Evolutionary conservation across 257 asterid genomes (phyloP).

Genomic region (Buddleja alternifolia): DNA sequence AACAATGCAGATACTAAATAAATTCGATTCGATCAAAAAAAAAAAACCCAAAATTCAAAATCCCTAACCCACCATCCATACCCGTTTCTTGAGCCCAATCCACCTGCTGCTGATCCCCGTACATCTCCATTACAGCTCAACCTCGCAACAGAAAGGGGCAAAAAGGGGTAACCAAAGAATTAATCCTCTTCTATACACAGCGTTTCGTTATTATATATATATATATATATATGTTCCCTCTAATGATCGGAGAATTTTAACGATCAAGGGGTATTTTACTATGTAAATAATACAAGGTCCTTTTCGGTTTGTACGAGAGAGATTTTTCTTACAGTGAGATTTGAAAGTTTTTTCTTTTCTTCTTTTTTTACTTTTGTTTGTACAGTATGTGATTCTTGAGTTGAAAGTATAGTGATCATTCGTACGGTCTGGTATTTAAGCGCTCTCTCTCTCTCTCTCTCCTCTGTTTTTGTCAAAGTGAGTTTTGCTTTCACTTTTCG

Average conservation of each 20-base stretch:
- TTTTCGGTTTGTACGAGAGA: conserved; percentile 29
- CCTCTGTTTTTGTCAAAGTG: conserved; percentile 30
- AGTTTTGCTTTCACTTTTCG: conserved; percentile 26
- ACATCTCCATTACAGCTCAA: conserved; percentile 52
- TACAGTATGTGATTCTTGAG: conserved; percentile 37
- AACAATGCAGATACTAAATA: conserved; percentile 26
- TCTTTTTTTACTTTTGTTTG: conserved; percentile 7
- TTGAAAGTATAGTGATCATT: conserved; percentile 27
- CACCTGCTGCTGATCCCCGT: conserved; percentile 59
- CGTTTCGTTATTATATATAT: conserved; percentile 14
- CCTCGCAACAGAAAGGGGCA: conserved; percentile 25
- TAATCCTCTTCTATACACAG: conserved; percentile 23
- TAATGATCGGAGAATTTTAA: conserved; percentile 16
- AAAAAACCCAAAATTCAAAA: conserved; percentile 12
- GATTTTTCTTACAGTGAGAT: conserved; percentile 36
- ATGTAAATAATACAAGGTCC: conserved; percentile 10
- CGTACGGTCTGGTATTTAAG: conserved; percentile 42
- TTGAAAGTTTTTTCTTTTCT: conserved; percentile 19
- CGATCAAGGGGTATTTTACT: conserved; percentile 19
- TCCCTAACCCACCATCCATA: conserved; percentile 51
- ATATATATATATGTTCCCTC: too few species aligned
- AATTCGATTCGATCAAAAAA: neutral
- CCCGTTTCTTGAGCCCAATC: conserved; percentile 58
- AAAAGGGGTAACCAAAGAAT: conserved; percentile 24
- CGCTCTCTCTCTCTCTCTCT: conserved; percentile 25